Conservation (phyloP, 768 basidiomycete genomes). For the Boletus coccyginus region DNA sequence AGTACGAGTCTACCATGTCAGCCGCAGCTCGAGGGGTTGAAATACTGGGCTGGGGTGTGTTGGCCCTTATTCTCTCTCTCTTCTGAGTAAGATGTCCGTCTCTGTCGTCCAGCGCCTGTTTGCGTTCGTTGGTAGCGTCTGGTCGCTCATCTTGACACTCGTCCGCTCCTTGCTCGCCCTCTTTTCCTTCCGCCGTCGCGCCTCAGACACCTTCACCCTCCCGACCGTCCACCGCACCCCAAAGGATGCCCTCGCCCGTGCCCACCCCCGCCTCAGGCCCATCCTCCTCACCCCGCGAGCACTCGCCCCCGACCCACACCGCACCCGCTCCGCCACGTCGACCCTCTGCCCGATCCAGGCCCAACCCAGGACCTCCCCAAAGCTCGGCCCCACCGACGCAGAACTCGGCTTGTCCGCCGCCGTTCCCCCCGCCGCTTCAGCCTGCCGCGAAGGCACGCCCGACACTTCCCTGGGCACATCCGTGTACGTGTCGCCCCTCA, state of each 20-base stretch:
- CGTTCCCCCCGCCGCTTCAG: not conserved
- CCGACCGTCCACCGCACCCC: not conserved
- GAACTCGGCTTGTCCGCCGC: slow-evolving; percentile 17
- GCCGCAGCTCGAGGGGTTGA: slow-evolving; percentile 7
- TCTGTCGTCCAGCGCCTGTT: too few species aligned
- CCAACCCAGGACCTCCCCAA: slow-evolving; percentile 14
- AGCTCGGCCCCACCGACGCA: slow-evolving; percentile 9
- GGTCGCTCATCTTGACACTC: slow-evolving; percentile 27
- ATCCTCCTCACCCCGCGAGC: slow-evolving; percentile 19
- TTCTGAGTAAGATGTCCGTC: slow-evolving; percentile 8
- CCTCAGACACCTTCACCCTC: slow-evolving; percentile 10
- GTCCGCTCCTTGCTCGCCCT: slow-evolving; percentile 25
- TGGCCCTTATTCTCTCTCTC: too few species aligned
- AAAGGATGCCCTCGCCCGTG: slow-evolving; percentile 11
- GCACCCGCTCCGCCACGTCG: slow-evolving; percentile 12
- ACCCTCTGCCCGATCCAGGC: slow-evolving; percentile 3
- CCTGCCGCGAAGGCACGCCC: not conserved
- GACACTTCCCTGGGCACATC: slow-evolving; percentile 2
- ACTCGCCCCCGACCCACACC: not conserved
- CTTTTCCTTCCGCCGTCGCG: slow-evolving; percentile 15
- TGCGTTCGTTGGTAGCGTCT: slow-evolving; percentile 19
- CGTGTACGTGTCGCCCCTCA: slow-evolving; percentile 14
- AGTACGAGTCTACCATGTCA: slow-evolving; percentile 56
- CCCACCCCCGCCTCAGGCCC: slow-evolving; percentile 19
- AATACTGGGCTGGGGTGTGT: not conserved